Percentiles rank a stretch among this genome's conserved stretches.
phyloP scores from a whole-genome alignment of 805 yeast species.

The Ogataea paraovalis region DNA sequence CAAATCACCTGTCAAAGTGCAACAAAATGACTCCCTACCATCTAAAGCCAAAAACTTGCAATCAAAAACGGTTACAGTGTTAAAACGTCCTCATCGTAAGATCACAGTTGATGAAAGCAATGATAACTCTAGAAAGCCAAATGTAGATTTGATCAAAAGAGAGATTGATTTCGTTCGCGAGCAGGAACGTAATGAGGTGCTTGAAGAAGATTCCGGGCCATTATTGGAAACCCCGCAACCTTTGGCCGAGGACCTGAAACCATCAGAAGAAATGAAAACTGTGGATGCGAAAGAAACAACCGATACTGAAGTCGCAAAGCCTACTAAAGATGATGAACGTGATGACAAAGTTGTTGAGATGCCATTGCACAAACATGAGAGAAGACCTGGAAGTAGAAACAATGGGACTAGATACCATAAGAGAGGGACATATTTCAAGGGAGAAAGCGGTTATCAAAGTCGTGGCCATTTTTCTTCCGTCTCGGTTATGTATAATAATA shows the following conservation, averaged over 20 bases:
- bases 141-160: conserved; percentile 1
- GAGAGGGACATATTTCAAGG: background rate
- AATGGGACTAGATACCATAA: background rate
- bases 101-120: background rate
- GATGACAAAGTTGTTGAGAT: background rate
- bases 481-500: conserved; percentile 7
- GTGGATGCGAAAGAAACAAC: background rate
- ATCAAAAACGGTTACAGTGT: background rate
- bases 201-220: background rate
- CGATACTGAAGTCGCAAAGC: background rate
- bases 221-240: background rate
- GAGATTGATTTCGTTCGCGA: conserved; percentile 1
- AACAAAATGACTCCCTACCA: background rate
- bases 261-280: background rate
- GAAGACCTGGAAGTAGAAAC: background rate
- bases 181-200: conserved; percentile 4
- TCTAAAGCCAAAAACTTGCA: background rate
- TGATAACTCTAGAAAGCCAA: background rate
- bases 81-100: conserved; percentile 2
- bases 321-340: background rate
- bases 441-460: background rate
- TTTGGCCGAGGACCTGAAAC: background rate
- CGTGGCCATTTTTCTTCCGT: conserved; percentile 6
- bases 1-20: background rate
- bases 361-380: background rate